These are phyloP conservation scores for Pachyrhizus erosus DNA, from an alignment of 306 rosid genomes.

Conservation along the genomic window DNA sequence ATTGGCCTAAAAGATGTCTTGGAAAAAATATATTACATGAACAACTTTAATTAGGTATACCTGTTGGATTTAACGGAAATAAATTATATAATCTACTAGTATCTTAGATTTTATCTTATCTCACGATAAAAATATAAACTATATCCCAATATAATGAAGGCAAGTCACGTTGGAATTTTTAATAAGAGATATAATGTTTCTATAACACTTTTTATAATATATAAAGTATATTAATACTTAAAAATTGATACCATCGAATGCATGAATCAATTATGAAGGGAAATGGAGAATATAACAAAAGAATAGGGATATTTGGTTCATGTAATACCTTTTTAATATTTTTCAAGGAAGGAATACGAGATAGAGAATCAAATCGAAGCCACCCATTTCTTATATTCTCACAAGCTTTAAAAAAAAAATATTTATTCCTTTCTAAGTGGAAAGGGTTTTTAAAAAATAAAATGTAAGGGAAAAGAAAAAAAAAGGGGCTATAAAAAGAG, in stretches of 20 bases:
- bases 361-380: slow-evolving; percentile 58
- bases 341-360: slow-evolving; percentile 40
- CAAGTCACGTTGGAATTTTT: too few relatives aligned
- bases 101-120: too few relatives aligned
- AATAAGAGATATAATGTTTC: too few relatives aligned
- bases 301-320: slow-evolving; percentile 53
- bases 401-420: not conserved
- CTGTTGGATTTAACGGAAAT: not conserved
- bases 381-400: slow-evolving; percentile 54
- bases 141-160: too few relatives aligned
- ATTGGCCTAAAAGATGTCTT: not conserved
- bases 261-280: slow-evolving; percentile 28
- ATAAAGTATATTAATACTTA: too few relatives aligned
- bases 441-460: not conserved
- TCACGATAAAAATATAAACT: too few relatives aligned
- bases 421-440: not conserved
- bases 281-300: slow-evolving; percentile 44
- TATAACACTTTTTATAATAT: too few relatives aligned
- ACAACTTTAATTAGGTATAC: slow-evolving; percentile 9
- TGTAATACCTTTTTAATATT: not conserved
- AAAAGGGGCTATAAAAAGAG: slow-evolving; percentile 45
- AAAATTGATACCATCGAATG: not conserved
- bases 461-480: not conserved
- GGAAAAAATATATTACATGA: not conserved
- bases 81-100: too few relatives aligned